Evolutionary conservation across 2,329 filamentous ascomycete species (phyloP).

Genomic region (Karstenula rhodostoma): DNA sequence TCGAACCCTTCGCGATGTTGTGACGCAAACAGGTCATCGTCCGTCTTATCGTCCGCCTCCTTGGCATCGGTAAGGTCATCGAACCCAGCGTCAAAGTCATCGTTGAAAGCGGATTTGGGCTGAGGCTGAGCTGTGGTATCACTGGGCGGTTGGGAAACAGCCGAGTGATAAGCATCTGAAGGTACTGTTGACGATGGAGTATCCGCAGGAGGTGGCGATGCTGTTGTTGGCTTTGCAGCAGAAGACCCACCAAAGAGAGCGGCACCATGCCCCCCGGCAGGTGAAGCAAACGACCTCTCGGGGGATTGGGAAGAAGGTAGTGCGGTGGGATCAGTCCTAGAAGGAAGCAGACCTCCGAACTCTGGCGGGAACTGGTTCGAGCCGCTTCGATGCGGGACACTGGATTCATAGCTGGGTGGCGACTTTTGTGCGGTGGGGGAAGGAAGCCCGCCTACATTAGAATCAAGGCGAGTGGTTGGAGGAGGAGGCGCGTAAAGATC

Average conservation of each 20-base stretch:
- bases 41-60: slow-evolving; percentile 71
- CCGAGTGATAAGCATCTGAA: slow-evolving; percentile 54
- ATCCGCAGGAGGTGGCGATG: slow-evolving; percentile 49
- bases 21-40: slow-evolving; percentile 78
- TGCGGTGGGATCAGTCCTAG: slow-evolving; percentile 61
- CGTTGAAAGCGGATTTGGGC: slow-evolving; percentile 68
- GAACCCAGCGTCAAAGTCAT: slow-evolving; percentile 80
- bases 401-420: slow-evolving; percentile 65
- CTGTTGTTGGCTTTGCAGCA: slow-evolving; percentile 44
- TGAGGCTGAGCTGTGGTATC: slow-evolving; percentile 40
- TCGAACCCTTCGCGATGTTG: slow-evolving; percentile 70
- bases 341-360: slow-evolving; percentile 64
- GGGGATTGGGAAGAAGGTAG: slow-evolving; percentile 47
- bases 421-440: slow-evolving; percentile 64
- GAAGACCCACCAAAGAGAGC: slow-evolving; percentile 50
- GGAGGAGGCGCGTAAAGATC: slow-evolving; percentile 44
- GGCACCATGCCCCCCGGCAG: slow-evolving; percentile 50
- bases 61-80: slow-evolving; percentile 85
- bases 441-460: slow-evolving; percentile 56
- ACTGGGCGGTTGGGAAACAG: slow-evolving; percentile 46
- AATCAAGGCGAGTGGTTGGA: slow-evolving; percentile 46
- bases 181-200: slow-evolving; percentile 52
- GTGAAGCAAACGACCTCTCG: slow-evolving; percentile 45
- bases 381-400: slow-evolving; percentile 44
- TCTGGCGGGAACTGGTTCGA: slow-evolving; percentile 62